A percentile compares a stretch with the other conserved stretches of the same genome.
Evolutionary conservation across 345 rosid genomes (phyloP).

Genomic region (Lepidium aucheri): DNA sequence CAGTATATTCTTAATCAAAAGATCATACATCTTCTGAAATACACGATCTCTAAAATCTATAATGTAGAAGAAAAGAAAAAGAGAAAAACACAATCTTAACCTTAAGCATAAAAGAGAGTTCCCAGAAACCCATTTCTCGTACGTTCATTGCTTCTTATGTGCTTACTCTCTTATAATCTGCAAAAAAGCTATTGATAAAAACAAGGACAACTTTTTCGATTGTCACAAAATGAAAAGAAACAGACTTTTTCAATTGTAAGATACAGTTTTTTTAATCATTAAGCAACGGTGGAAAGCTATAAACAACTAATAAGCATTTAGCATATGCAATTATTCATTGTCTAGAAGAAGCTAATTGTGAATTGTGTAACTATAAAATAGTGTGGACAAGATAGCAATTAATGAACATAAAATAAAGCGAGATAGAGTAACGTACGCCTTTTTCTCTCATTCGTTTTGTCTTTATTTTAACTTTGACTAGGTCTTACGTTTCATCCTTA

Average conservation of each 20-base stretch:
- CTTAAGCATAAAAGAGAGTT: slow-evolving; percentile 49
- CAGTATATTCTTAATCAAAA: neutral
- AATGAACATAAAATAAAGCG: neutral
- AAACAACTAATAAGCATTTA: neutral
- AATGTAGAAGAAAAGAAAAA: neutral
- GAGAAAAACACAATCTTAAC: slow-evolving; percentile 18
- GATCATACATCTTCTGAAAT: neutral
- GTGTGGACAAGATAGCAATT: neutral
- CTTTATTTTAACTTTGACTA: neutral
- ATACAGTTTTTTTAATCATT: neutral
- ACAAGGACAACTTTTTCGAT: neutral
- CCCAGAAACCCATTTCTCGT: slow-evolving; percentile 37
- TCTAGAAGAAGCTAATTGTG: neutral
- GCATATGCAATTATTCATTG: too few species aligned
- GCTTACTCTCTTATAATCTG: slow-evolving; percentile 5
- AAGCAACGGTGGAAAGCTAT: neutral
- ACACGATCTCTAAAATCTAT: neutral
- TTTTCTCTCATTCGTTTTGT: neutral
- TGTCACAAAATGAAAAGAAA: neutral
- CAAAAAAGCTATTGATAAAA: slow-evolving; percentile 5
- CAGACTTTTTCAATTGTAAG: slow-evolving; percentile 20
- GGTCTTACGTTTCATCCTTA: neutral
- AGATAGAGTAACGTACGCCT: neutral
- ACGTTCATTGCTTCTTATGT: neutral
- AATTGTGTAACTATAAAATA: neutral